Evolutionary conservation across 371 early-diverging fungal species (phyloP).

Genomic region (Mucor saturninus): DNA sequence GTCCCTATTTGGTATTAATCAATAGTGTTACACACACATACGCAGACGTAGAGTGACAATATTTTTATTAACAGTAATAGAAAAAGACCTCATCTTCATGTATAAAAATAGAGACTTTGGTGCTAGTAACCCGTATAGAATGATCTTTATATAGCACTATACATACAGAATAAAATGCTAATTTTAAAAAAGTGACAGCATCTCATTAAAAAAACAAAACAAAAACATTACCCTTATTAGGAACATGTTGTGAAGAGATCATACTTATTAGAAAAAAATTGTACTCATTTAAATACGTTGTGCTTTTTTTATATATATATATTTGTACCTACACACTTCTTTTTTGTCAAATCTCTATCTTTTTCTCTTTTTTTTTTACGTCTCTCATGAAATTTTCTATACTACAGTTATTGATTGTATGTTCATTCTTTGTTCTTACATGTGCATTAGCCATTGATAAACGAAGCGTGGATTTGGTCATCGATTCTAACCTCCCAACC

Average conservation of each 20-base stretch:
- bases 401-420: neutral
- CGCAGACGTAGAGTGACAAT: no score
- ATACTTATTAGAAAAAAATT: constrained; percentile 1
- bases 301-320: neutral
- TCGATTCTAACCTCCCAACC: neutral
- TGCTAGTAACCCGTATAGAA: no score
- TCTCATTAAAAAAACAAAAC: neutral
- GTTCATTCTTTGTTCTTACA: neutral
- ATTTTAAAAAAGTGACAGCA: no score
- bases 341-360: no score
- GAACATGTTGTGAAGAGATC: constrained; percentile 12
- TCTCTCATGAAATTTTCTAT: neutral
- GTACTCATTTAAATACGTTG: neutral
- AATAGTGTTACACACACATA: no score
- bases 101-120: no score
- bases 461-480: neutral
- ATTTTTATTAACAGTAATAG: no score
- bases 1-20: no score
- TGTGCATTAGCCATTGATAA: constrained; percentile 2
- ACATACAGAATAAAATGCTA: no score
- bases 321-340: no score
- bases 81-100: no score
- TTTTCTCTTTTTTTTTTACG: constrained; percentile 2
- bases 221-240: constrained; percentile 21
- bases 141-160: no score